Percentiles rank a stretch among this genome's conserved stretches.
These are phyloP conservation scores for Ephemerocybe angulata DNA, from an alignment of 768 basidiomycete species.

Conservation along the genomic window DNA sequence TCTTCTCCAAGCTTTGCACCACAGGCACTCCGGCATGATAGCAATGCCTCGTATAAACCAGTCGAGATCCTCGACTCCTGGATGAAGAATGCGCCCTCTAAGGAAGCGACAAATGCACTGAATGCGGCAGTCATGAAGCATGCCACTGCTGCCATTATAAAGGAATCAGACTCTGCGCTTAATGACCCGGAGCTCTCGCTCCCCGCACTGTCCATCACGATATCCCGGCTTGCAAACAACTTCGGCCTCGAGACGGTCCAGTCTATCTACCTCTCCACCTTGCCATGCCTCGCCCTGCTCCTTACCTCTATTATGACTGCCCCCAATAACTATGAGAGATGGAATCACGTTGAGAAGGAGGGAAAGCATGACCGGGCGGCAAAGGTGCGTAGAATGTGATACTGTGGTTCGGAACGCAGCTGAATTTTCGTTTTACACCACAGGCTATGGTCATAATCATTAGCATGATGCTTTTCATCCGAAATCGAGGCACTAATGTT, in stretches of 20 bases:
- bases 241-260: not conserved
- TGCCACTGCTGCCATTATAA: no score
- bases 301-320: not conserved
- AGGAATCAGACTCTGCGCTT: no score
- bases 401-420: not conserved
- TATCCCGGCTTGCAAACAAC: not conserved
- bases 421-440: not conserved
- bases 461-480: conserved; percentile 11
- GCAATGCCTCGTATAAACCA: no score
- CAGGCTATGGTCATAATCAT: conserved; percentile 10
- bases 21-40: no score
- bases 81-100: no score
- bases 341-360: not conserved
- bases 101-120: no score
- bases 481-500: conserved; percentile 11
- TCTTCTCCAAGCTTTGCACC: no score
- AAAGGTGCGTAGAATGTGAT: not conserved
- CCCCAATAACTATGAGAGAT: not conserved
- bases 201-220: not conserved
- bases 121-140: no score
- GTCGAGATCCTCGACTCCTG: no score
- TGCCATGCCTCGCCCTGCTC: not conserved
- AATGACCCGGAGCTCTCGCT: not conserved
- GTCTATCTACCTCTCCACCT: not conserved
- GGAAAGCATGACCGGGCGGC: not conserved